A percentile compares a stretch with the other conserved stretches of the same genome.
phyloP scores from a whole-genome alignment of 768 basidiomycete species.

The Clitopilus hobsonii region DNA sequence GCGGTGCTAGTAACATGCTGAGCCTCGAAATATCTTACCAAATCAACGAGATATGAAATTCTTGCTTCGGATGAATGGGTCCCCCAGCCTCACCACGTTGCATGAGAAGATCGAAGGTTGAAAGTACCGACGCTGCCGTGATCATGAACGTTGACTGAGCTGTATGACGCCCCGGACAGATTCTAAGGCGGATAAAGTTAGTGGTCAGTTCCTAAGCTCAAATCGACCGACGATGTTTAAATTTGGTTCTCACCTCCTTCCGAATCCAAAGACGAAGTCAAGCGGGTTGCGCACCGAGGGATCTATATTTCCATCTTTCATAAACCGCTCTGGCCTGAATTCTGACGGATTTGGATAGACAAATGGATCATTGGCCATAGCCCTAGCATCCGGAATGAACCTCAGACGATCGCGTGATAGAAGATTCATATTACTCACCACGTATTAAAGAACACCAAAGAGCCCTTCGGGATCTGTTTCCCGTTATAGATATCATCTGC shows the following conservation, averaged over 20 bases:
- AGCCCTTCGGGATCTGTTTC: constrained; percentile 28
- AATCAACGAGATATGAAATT: neutral
- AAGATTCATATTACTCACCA: constrained; percentile 16
- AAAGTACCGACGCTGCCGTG: neutral
- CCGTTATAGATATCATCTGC: constrained; percentile 28
- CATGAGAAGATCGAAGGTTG: neutral
- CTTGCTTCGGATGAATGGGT: neutral
- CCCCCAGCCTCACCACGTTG: neutral
- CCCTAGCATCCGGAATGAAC: constrained; percentile 19
- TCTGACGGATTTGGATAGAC: constrained; percentile 25
- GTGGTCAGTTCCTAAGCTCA: neutral
- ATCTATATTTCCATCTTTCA: constrained; percentile 20
- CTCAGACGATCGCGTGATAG: neutral
- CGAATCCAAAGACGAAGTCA: neutral
- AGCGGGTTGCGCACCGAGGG: constrained; percentile 12
- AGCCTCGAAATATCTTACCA: neutral
- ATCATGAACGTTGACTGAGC: neutral
- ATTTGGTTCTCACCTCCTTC: too few relatives aligned
- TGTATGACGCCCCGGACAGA: neutral
- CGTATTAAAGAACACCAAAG: constrained; percentile 21
- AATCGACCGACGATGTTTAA: neutral
- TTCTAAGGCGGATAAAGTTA: neutral
- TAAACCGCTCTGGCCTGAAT: constrained; percentile 34
- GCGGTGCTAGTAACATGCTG: neutral
- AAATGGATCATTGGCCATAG: constrained; percentile 24